These are phyloP conservation scores for Bipolaris oryzae DNA, from an alignment of 2,329 filamentous ascomycete genomes.

Conservation along the genomic window DNA sequence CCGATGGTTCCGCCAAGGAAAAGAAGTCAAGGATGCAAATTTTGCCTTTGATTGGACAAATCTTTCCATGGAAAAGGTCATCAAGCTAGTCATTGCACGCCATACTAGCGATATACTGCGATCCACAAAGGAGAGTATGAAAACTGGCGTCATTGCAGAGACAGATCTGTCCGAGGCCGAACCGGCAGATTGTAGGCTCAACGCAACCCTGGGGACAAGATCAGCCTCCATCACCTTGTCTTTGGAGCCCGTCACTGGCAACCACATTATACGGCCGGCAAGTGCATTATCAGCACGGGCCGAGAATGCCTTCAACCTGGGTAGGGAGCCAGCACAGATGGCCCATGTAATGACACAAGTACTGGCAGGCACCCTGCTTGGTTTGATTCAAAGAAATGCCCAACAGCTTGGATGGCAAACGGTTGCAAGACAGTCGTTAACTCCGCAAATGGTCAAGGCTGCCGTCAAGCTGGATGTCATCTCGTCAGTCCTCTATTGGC, in stretches of 20 bases:
- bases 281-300: slow-evolving; percentile 51
- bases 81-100: slow-evolving; percentile 74
- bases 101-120: slow-evolving; percentile 76
- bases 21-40: slow-evolving; percentile 72
- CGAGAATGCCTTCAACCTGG: slow-evolving; percentile 69
- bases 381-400: slow-evolving; percentile 66
- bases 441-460: slow-evolving; percentile 62
- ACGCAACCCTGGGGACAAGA: slow-evolving; percentile 70
- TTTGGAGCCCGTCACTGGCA: slow-evolving; percentile 80
- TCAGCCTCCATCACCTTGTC: slow-evolving; percentile 63
- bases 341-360: slow-evolving; percentile 65
- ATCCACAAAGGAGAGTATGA: slow-evolving; percentile 62
- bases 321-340: slow-evolving; percentile 64
- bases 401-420: slow-evolving; percentile 70
- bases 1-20: slow-evolving; percentile 85
- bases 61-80: slow-evolving; percentile 74
- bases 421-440: slow-evolving; percentile 38
- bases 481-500: slow-evolving; percentile 72
- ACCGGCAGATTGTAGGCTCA: slow-evolving; percentile 70
- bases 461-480: slow-evolving; percentile 66
- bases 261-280: slow-evolving; percentile 70
- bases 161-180: slow-evolving; percentile 65
- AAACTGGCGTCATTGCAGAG: slow-evolving; percentile 63
- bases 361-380: slow-evolving; percentile 65
- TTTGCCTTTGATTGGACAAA: slow-evolving; percentile 69